Evolutionary conservation across 2,329 filamentous ascomycete genomes (phyloP).

Genomic region (Aspergillus jensenii): DNA sequence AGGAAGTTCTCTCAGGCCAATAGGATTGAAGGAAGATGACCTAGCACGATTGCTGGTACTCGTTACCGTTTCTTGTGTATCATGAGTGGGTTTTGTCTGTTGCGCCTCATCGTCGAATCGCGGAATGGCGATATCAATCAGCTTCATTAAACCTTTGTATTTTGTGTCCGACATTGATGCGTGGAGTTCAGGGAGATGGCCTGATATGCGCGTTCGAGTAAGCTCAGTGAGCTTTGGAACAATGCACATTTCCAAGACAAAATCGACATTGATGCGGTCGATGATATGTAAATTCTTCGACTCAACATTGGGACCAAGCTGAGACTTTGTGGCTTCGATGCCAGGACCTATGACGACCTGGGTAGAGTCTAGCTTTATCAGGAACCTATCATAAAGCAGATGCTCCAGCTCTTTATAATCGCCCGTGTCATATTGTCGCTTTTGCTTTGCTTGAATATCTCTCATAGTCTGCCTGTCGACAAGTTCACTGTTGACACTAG

Average conservation of each 20-base stretch:
- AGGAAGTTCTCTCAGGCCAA: constrained; percentile 70
- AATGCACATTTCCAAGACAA: constrained; percentile 93
- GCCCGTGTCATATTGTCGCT: constrained; percentile 79
- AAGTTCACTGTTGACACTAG: constrained; percentile 88
- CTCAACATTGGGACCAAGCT: constrained; percentile 68
- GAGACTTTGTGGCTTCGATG: constrained; percentile 82
- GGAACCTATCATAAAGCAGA: constrained; percentile 96
- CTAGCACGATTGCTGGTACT: constrained; percentile 46
- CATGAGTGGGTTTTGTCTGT: constrained; percentile 32
- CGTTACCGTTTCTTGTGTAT: constrained; percentile 32
- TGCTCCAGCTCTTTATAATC: constrained; percentile 86
- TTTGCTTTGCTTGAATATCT: constrained; percentile 88
- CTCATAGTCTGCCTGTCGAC: constrained; percentile 88
- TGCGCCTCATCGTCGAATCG: constrained; percentile 63
- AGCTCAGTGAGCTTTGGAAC: constrained; percentile 93
- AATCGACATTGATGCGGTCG: constrained; percentile 96
- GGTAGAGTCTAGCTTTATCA: constrained; percentile 88
- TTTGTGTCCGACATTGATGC: constrained; percentile 91
- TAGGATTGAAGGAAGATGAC: constrained; percentile 73
- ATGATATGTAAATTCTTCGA: constrained; percentile 81
- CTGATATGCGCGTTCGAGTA: constrained; percentile 86
- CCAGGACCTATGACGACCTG: constrained; percentile 94
- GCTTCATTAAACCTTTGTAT: constrained; percentile 94
- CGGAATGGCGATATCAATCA: constrained; percentile 93
- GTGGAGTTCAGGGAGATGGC: constrained; percentile 87